phyloP scores from a whole-genome alignment of 129 eudicot species.

The Artemisia argyi region DNA sequence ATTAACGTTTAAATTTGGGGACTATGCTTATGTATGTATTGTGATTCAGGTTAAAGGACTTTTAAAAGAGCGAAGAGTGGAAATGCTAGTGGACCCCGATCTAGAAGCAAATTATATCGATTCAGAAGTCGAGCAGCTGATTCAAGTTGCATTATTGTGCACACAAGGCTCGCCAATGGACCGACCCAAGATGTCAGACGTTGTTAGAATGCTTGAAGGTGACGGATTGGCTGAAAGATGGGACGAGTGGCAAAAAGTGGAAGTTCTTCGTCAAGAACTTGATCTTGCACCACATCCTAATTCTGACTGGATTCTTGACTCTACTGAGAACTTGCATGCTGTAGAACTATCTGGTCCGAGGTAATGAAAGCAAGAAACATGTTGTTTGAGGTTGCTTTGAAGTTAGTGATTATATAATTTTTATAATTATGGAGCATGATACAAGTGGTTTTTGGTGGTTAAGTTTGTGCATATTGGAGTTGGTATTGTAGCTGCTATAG shows the following conservation, averaged over 20 bases:
- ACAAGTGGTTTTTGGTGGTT: constrained; percentile 25
- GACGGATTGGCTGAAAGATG: constrained; percentile 88
- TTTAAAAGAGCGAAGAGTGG: constrained; percentile 71
- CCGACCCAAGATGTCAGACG: constrained; percentile 91
- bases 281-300: constrained; percentile 64
- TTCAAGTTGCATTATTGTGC: constrained; percentile 79
- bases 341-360: constrained; percentile 85
- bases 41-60: constrained; percentile 79
- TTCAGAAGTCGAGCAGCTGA: constrained; percentile 72
- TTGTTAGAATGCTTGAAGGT: constrained; percentile 90
- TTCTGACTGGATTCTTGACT: constrained; percentile 82
- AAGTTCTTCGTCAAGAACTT: constrained; percentile 69
- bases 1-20: not conserved
- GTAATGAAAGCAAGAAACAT: constrained; percentile 14
- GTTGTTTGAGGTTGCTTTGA: not conserved
- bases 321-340: constrained; percentile 71
- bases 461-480: constrained; percentile 30
- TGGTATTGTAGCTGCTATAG: constrained; percentile 6
- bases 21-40: not conserved
- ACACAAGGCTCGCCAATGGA: constrained; percentile 82
- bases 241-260: constrained; percentile 97
- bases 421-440: no score
- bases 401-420: not conserved
- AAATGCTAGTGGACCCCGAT: constrained; percentile 85
- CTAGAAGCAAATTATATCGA: constrained; percentile 63